These are phyloP conservation scores for Metschnikowia amazonensis DNA, from an alignment of 805 yeast genomes.

Conservation along the genomic window DNA sequence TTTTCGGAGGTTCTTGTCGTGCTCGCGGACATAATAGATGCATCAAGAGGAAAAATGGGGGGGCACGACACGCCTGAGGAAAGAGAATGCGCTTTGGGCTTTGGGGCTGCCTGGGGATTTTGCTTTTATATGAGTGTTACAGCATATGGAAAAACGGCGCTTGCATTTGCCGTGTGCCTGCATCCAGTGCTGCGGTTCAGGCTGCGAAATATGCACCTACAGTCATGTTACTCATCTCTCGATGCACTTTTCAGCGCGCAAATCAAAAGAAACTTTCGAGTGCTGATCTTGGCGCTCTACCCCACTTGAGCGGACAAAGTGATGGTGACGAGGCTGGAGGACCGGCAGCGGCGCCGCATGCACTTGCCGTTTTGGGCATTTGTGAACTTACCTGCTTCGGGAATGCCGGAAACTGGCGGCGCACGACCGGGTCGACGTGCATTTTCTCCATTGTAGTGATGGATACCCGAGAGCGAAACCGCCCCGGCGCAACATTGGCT, in stretches of 20 bases:
- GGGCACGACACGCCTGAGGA: background rate
- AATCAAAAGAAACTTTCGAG: background rate
- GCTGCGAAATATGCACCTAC: slow-evolving; percentile 1
- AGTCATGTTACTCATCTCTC: slow-evolving; percentile 3
- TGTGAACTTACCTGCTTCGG: no score
- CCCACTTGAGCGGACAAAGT: no score
- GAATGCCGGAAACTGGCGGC: no score
- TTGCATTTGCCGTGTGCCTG: slow-evolving; percentile 14
- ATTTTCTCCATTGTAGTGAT: background rate
- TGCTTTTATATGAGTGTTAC: background rate
- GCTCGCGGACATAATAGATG: slow-evolving; percentile 6
- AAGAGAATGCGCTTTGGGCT: no score
- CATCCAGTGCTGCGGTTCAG: slow-evolving; percentile 8
- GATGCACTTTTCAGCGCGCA: background rate
- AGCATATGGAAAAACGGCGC: slow-evolving; percentile 4
- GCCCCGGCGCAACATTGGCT: background rate
- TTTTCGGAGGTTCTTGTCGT: slow-evolving; percentile 7
- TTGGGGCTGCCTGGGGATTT: no score
- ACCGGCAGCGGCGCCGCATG: no score
- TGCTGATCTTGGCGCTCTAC: background rate
- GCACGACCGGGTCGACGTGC: no score
- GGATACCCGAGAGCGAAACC: background rate
- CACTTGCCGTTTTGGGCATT: no score
- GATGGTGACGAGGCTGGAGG: no score
- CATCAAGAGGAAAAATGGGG: background rate